Conservation (phyloP, 2,329 filamentous ascomycete species). For the Aspergillus candidus region DNA sequence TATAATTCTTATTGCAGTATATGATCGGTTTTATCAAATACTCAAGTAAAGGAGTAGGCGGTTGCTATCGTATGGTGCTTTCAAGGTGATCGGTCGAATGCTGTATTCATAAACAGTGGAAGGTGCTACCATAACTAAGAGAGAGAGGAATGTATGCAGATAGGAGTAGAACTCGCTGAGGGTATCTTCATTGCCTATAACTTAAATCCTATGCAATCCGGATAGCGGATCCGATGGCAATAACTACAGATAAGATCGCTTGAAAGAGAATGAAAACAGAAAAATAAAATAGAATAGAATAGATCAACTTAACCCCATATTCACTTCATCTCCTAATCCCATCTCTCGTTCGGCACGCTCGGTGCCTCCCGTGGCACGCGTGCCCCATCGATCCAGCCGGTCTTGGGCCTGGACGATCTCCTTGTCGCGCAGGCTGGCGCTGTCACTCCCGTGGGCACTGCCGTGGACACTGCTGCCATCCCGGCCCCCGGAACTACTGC, state of each 20-base stretch:
- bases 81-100: too few species aligned
- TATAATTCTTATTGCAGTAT: too few species aligned
- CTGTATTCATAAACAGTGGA: too few species aligned
- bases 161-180: not conserved
- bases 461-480: constrained; percentile 20
- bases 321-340: constrained; percentile 76
- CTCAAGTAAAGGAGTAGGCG: too few species aligned
- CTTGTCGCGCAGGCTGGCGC: constrained; percentile 31
- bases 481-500: constrained; percentile 12
- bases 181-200: constrained; percentile 4
- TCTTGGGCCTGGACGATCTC: constrained; percentile 39
- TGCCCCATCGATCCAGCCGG: constrained; percentile 48
- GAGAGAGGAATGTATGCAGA: not conserved
- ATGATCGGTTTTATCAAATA: too few species aligned
- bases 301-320: constrained; percentile 70
- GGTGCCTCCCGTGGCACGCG: constrained; percentile 50
- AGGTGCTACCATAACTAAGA: not conserved
- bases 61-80: too few species aligned
- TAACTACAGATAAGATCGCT: too few species aligned
- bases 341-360: constrained; percentile 51
- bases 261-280: constrained; percentile 1
- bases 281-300: not conserved
- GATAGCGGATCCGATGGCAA: too few species aligned
- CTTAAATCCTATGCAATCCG: not conserved
- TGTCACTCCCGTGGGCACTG: constrained; percentile 25